These are phyloP conservation scores for Corniculantispora saksenae DNA, from an alignment of 2,329 filamentous ascomycete genomes.

Conservation along the genomic window DNA sequence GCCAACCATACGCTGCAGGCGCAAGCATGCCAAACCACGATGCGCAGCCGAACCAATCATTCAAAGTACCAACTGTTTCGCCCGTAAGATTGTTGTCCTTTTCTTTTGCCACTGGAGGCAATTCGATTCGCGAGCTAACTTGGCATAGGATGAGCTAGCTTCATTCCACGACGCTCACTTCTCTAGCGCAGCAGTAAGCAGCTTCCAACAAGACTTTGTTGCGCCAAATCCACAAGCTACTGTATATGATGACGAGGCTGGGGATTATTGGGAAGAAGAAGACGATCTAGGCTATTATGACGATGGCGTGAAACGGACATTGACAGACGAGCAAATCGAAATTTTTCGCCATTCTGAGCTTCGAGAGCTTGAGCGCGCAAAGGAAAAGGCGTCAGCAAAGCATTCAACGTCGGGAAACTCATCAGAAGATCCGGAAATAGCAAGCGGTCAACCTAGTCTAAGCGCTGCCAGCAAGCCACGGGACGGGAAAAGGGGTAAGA, in stretches of 20 bases:
- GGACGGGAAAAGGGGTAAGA: slow-evolving; percentile 32
- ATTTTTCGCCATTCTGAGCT: slow-evolving; percentile 91
- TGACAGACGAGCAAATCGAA: slow-evolving; percentile 87
- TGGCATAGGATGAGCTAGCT: slow-evolving; percentile 56
- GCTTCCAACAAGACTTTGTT: slow-evolving; percentile 50
- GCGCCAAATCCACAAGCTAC: slow-evolving; percentile 30
- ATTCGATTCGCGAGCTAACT: slow-evolving; percentile 23
- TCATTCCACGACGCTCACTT: slow-evolving; percentile 65
- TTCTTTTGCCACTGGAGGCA: too few species aligned
- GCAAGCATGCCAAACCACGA: slow-evolving; percentile 12
- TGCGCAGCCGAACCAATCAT: neutral
- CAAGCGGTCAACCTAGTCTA: neutral
- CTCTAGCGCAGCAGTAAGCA: slow-evolving; percentile 43
- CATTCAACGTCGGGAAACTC: slow-evolving; percentile 2
- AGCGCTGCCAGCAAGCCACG: slow-evolving; percentile 7
- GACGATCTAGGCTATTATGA: slow-evolving; percentile 80
- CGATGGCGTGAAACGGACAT: slow-evolving; percentile 82
- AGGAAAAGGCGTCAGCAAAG: slow-evolving; percentile 33
- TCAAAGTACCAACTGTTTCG: slow-evolving; percentile 9
- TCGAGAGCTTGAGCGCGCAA: slow-evolving; percentile 64
- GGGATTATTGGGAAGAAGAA: slow-evolving; percentile 44
- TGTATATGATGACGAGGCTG: slow-evolving; percentile 31
- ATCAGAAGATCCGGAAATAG: slow-evolving; percentile 21
- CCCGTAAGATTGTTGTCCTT: neutral
- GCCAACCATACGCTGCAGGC: neutral